Conservation (phyloP, 768 basidiomycete species). For the Hygrophorus pudorinus region DNA sequence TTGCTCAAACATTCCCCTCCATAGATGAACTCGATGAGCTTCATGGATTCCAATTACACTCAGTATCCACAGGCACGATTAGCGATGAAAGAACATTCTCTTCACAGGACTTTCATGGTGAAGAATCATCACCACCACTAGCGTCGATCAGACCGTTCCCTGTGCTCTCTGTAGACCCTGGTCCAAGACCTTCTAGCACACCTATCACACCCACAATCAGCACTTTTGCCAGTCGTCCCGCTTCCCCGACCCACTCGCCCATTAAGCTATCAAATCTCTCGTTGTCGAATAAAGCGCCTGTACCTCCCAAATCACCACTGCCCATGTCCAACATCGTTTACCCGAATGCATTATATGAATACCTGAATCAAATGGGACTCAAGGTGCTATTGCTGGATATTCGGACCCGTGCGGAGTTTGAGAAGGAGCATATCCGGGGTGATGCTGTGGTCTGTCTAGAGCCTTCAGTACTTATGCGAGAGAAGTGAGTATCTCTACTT, state of each 20-base stretch:
- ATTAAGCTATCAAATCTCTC: slow-evolving; percentile 27
- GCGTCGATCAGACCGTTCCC: slow-evolving; percentile 27
- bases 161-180: slow-evolving; percentile 30
- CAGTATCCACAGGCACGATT: slow-evolving; percentile 28
- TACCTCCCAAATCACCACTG: slow-evolving; percentile 18
- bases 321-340: slow-evolving; percentile 12
- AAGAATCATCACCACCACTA: slow-evolving; percentile 20
- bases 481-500: slow-evolving; percentile 40
- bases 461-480: slow-evolving; percentile 60
- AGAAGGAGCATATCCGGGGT: slow-evolving; percentile 58
- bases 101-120: slow-evolving; percentile 15
- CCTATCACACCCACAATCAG: slow-evolving; percentile 44
- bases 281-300: slow-evolving; percentile 15
- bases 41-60: slow-evolving; percentile 30
- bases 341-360: slow-evolving; percentile 50
- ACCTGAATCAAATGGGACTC: slow-evolving; percentile 32
- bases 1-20: slow-evolving; percentile 60
- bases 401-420: slow-evolving; percentile 68
- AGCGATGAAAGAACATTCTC: neutral
- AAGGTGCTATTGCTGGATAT: slow-evolving; percentile 77
- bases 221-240: slow-evolving; percentile 51
- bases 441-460: slow-evolving; percentile 77
- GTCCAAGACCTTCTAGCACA: slow-evolving; percentile 51
- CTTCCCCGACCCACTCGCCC: slow-evolving; percentile 38
- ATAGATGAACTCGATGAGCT: slow-evolving; percentile 65